A percentile compares a stretch with the other conserved stretches of the same genome.
Evolutionary conservation across 441 rosid genomes (phyloP).

Genomic region (Jatropha multifida): DNA sequence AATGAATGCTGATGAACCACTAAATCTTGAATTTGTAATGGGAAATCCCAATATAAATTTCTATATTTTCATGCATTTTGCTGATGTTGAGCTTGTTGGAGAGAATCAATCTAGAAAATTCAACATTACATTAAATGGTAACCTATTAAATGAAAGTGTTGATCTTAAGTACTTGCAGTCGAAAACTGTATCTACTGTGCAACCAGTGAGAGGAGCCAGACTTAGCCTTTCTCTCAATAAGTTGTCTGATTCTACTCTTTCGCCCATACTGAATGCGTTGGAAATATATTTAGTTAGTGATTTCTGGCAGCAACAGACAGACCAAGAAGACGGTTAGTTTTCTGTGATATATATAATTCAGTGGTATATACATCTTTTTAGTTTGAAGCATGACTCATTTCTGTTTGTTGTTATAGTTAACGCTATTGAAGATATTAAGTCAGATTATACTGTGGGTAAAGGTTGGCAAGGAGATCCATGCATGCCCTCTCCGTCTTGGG

Average conservation of each 20-base stretch:
- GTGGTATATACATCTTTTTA: neutral
- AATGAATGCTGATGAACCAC: conserved; percentile 7
- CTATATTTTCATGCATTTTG: conserved; percentile 38
- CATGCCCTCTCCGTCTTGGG: conserved; percentile 49
- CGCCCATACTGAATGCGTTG: conserved; percentile 42
- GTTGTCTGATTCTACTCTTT: conserved; percentile 25
- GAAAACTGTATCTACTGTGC: neutral
- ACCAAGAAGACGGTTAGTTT: conserved; percentile 33
- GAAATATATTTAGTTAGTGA: conserved; percentile 24
- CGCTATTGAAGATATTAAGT: conserved; percentile 44
- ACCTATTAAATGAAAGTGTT: conserved; percentile 3
- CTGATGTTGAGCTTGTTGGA: conserved; percentile 32
- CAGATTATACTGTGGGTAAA: conserved; percentile 32
- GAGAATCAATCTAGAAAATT: conserved; percentile 32
- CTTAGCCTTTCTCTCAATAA: conserved; percentile 22
- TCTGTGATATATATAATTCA: neutral
- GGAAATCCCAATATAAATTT: conserved; percentile 16
- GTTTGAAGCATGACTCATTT: neutral
- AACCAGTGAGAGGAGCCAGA: conserved; percentile 25
- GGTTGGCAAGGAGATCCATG: conserved; percentile 76
- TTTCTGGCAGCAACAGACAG: conserved; percentile 19
- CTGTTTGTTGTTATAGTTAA: conserved; percentile 22
- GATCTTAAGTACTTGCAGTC: conserved; percentile 21
- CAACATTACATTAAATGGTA: conserved; percentile 31
- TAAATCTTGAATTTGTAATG: conserved; percentile 11